Conservation (phyloP, 768 basidiomycete species). For the Fomitopsis serialis region DNA sequence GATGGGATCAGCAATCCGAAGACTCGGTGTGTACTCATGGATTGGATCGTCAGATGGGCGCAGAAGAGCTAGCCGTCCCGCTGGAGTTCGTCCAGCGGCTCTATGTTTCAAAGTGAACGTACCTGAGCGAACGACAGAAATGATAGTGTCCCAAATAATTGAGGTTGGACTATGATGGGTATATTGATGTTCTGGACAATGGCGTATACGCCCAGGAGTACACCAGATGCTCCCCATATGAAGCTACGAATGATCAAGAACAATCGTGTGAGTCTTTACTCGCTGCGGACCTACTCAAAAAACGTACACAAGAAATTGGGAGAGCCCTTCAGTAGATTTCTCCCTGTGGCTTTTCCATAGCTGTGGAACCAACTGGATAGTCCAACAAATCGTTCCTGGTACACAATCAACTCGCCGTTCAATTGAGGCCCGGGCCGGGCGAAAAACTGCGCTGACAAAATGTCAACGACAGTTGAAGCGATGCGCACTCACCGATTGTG, state of each 20-base stretch:
- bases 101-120: constrained; percentile 3
- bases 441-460: too few relatives aligned
- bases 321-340: constrained; percentile 67
- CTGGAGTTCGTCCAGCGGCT: too few relatives aligned
- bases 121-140: constrained; percentile 67
- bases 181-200: constrained; percentile 64
- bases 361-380: constrained; percentile 62
- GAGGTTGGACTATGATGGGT: constrained; percentile 66
- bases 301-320: constrained; percentile 54
- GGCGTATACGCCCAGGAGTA: constrained; percentile 64
- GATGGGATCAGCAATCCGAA: constrained; percentile 4
- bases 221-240: constrained; percentile 54
- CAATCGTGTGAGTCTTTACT: not conserved
- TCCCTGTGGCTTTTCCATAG: constrained; percentile 66
- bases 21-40: too few relatives aligned
- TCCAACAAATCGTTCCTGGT: constrained; percentile 62
- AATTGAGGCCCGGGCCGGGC: too few relatives aligned
- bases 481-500: constrained; percentile 47
- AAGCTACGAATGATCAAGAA: constrained; percentile 30
- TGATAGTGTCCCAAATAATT: constrained; percentile 55
- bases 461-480: too few relatives aligned
- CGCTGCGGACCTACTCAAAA: not conserved
- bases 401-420: not conserved
- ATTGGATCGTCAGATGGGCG: too few relatives aligned
- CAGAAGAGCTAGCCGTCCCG: too few relatives aligned